These are phyloP conservation scores for Sherardia arvensis DNA, from an alignment of 257 asterid species.

Conservation along the genomic window DNA sequence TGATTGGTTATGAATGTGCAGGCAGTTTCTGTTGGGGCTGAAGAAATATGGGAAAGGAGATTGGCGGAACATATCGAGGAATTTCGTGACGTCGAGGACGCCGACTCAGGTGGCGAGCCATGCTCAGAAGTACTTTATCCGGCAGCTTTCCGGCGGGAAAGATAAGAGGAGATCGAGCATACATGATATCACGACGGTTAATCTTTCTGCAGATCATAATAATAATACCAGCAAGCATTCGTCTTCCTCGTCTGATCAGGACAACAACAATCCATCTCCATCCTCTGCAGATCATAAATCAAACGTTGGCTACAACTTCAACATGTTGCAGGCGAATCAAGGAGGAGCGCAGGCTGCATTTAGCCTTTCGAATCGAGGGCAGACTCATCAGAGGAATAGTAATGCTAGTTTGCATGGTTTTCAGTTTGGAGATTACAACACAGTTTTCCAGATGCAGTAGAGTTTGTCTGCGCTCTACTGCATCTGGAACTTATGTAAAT, in stretches of 20 bases:
- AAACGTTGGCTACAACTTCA: slow-evolving; percentile 17
- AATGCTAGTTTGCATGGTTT: slow-evolving; percentile 30
- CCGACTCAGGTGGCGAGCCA: slow-evolving; percentile 96
- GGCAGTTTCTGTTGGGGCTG: slow-evolving; percentile 77
- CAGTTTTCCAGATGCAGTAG: slow-evolving; percentile 34
- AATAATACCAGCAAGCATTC: slow-evolving; percentile 19
- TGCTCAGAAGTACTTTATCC: slow-evolving; percentile 84
- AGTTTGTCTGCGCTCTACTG: too few species aligned
- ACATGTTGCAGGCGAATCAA: slow-evolving; percentile 13
- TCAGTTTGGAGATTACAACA: slow-evolving; percentile 32
- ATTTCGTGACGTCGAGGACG: slow-evolving; percentile 74
- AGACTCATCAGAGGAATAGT: slow-evolving; percentile 14
- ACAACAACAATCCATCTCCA: not conserved
- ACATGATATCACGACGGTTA: slow-evolving; percentile 77
- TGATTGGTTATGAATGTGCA: slow-evolving; percentile 15
- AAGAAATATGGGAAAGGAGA: slow-evolving; percentile 96
- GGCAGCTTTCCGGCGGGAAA: slow-evolving; percentile 85
- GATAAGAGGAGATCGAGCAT: slow-evolving; percentile 90
- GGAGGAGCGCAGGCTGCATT: slow-evolving; percentile 43
- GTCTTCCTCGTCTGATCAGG: slow-evolving; percentile 28
- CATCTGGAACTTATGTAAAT: slow-evolving; percentile 9
- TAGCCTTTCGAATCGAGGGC: slow-evolving; percentile 14
- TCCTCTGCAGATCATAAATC: not conserved
- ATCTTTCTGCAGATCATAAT: slow-evolving; percentile 21
- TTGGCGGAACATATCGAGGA: slow-evolving; percentile 82